phyloP scores from a whole-genome alignment of 2,329 filamentous ascomycete genomes.

The Dryadomyces quercivorus region DNA sequence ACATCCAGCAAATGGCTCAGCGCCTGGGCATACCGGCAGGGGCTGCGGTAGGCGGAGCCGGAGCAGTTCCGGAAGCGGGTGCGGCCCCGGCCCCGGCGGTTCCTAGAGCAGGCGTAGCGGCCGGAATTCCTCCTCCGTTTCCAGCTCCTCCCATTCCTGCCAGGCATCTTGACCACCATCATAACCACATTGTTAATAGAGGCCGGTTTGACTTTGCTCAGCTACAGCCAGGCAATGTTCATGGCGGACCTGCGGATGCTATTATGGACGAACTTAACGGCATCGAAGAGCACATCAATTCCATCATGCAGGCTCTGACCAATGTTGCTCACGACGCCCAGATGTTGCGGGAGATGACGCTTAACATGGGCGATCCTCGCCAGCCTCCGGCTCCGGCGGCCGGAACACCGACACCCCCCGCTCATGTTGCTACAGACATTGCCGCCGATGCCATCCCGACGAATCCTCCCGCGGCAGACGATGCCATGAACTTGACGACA shows the following conservation, averaged over 20 bases:
- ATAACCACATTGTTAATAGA: background rate
- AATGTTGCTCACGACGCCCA: background rate
- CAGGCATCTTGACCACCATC: conserved; percentile 5
- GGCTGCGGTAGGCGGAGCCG: conserved; percentile 11
- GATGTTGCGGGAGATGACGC: background rate
- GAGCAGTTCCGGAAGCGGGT: background rate
- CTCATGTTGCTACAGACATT: no score
- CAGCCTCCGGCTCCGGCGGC: background rate
- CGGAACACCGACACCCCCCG: no score
- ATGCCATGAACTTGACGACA: conserved; percentile 29
- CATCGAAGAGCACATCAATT: background rate
- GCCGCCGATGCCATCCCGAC: background rate
- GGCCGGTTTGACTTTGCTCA: background rate
- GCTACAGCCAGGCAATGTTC: background rate
- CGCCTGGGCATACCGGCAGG: conserved; percentile 39
- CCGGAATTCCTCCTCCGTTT: background rate
- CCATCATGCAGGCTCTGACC: background rate
- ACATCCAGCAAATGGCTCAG: conserved; percentile 56
- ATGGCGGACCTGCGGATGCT: background rate
- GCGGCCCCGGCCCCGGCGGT: conserved; percentile 2
- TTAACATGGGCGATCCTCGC: background rate
- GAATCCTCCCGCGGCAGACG: no score
- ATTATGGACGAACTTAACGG: background rate
- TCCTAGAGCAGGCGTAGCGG: background rate
- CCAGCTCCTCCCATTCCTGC: background rate